Evolutionary conservation across 2,329 filamentous ascomycete genomes (phyloP).

Genomic region (Colletotrichum sp.): DNA sequence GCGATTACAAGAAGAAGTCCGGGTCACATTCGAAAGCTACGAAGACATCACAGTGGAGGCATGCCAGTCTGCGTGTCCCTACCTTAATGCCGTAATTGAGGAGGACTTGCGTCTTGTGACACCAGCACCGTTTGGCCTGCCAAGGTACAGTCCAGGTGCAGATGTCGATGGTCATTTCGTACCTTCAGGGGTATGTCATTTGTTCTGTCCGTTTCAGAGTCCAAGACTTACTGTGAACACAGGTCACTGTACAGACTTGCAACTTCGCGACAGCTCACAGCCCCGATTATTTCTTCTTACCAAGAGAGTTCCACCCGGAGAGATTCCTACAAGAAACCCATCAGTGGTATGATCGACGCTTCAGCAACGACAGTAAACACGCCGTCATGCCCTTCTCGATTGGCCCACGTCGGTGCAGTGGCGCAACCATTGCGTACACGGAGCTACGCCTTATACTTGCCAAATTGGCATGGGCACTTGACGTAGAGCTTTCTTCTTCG

Average conservation of each 20-base stretch:
- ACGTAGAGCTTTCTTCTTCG: neutral
- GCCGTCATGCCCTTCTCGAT: neutral
- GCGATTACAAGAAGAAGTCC: neutral
- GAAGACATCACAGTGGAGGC: neutral
- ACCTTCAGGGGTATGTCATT: neutral
- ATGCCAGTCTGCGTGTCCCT: neutral
- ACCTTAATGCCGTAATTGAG: neutral
- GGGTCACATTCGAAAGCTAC: neutral
- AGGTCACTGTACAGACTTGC: neutral
- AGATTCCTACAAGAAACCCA: neutral
- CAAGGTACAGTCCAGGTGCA: neutral
- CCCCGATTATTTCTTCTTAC: neutral
- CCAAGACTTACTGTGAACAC: fast-evolving
- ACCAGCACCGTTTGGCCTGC: neutral
- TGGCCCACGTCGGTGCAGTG: neutral
- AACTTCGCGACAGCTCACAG: neutral
- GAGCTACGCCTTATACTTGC: neutral
- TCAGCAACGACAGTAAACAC: neutral
- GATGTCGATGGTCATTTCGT: neutral
- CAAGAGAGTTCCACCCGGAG: neutral
- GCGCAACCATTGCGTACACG: neutral
- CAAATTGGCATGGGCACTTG: neutral
- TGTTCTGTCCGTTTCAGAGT: fast-evolving
- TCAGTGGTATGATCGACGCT: neutral
- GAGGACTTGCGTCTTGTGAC: neutral